Evolutionary conservation across 2,329 filamentous ascomycete genomes (phyloP), one percentile per base, ranked within the genome.

Genomic region (Fusarium buharicum): DNA sequence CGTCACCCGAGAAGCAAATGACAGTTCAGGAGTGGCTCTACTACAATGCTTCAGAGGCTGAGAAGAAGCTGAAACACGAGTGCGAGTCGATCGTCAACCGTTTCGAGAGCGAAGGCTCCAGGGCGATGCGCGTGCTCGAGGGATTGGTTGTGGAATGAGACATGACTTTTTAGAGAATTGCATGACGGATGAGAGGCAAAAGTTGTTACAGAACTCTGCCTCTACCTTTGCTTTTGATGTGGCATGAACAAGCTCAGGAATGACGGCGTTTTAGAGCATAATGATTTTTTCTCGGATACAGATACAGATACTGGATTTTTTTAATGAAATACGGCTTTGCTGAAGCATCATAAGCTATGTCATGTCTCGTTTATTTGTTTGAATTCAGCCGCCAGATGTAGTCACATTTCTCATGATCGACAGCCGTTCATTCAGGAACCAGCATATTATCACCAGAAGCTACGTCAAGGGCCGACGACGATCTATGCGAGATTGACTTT

Each of bases 21-120:
- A 94, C 88, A 6, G 92, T 98, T 0, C 92, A 97, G 74, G 88
- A 97, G 75, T 99, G 94, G 92, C 90, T 99, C 34, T 81, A 88
- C 55, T 85, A 89, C 76, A 93, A 95, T 66, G 95, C 95, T 0
- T 84, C 84, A 59, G 82, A 89, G 72, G 92, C 91, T 0, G 93
- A 98, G 79, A 86, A 88, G 75, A 89, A 87, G 74, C 79, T 99
- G 51, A 89, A 89, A 71, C 79, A 83, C 31, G 90, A 96, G 73
- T 97, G 93, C 71, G 94, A 98, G 79, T 80, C 86, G 22, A 85
- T 96, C 75, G 92, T 99, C 6, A 85, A 83, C 56, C 81, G 85
- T 9, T 98, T 98, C 74, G 94, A 98, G 78, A 87, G 81, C 56
- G 89, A 98, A 76, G 94, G 93, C 0, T 85, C 84, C 16, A 85